These are phyloP conservation scores for Erodium texanum DNA, from an alignment of 441 rosid species.

Conservation along the genomic window DNA sequence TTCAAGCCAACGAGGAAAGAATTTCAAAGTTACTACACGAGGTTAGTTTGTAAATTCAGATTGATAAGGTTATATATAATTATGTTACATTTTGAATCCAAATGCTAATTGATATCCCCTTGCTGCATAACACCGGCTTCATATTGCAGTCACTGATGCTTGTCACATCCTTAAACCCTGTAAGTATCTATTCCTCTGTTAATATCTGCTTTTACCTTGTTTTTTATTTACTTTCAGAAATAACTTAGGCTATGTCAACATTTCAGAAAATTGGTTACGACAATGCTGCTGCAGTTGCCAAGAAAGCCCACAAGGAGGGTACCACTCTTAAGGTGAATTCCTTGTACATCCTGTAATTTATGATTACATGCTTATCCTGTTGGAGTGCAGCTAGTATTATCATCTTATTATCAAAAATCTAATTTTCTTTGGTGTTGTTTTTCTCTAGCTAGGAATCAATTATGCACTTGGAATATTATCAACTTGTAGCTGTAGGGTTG, in stretches of 20 bases:
- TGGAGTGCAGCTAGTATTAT: neutral
- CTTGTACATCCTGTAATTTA: neutral
- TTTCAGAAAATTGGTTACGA: conserved; percentile 91
- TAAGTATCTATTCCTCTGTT: conserved; percentile 29
- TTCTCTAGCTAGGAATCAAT: neutral
- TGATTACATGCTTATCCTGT: neutral
- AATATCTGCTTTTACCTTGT: conserved; percentile 2
- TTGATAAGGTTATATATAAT: conserved; percentile 2
- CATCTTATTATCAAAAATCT: neutral
- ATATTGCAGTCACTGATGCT: conserved; percentile 85
- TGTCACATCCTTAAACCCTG: conserved; percentile 93
- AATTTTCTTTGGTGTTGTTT: neutral
- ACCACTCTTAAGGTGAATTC: conserved; percentile 67
- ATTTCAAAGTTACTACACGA: conserved; percentile 83
- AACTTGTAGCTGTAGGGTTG: neutral
- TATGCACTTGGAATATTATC: neutral
- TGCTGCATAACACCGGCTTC: conserved; percentile 19
- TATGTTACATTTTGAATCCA: neutral
- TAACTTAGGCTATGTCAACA: neutral
- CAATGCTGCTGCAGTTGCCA: conserved; percentile 96
- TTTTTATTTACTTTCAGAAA: neutral
- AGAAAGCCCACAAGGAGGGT: conserved; percentile 95
- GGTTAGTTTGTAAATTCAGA: conserved; percentile 32
- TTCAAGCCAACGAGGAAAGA: conserved; percentile 77
- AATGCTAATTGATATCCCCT: conserved; percentile 7